Evolutionary conservation across 2,329 filamentous ascomycete species (phyloP).

Genomic region (Talaromyces sp.): DNA sequence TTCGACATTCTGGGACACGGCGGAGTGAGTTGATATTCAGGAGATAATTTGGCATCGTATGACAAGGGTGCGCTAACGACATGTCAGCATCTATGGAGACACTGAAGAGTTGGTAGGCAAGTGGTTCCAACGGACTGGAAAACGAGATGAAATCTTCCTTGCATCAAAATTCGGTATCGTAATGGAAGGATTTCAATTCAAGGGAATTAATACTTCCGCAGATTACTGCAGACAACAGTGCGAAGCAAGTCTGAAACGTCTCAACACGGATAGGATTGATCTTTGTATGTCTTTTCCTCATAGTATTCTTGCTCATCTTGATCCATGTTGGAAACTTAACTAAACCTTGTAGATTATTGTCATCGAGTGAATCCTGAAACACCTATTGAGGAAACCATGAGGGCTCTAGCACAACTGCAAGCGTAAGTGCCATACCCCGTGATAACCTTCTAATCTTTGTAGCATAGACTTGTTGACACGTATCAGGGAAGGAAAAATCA

Average conservation of each 20-base stretch:
- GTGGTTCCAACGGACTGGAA: neutral
- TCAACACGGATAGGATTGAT: neutral
- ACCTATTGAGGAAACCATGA: neutral
- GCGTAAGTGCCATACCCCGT: neutral
- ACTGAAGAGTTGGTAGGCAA: neutral
- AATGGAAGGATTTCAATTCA: constrained; percentile 17
- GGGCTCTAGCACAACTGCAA: neutral
- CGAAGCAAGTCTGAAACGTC: neutral
- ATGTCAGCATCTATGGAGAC: neutral
- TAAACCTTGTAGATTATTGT: neutral
- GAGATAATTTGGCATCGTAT: neutral
- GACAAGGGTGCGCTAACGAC: neutral
- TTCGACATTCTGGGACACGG: neutral
- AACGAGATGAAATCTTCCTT: constrained; percentile 49
- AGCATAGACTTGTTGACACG: neutral
- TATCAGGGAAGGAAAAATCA: neutral
- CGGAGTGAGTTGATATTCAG: constrained; percentile 16
- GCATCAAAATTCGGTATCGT: constrained; percentile 52
- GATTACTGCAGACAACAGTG: constrained; percentile 25
- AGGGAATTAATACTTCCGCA: constrained; percentile 35
- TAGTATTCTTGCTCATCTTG: neutral
- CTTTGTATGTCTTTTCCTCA: neutral
- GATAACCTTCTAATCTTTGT: neutral
- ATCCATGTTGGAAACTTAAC: neutral
- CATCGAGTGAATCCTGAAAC: neutral